Base-by-base conservation (phyloP, 805 yeast species). In the Wickerhamomyces ciferrii region DNA sequence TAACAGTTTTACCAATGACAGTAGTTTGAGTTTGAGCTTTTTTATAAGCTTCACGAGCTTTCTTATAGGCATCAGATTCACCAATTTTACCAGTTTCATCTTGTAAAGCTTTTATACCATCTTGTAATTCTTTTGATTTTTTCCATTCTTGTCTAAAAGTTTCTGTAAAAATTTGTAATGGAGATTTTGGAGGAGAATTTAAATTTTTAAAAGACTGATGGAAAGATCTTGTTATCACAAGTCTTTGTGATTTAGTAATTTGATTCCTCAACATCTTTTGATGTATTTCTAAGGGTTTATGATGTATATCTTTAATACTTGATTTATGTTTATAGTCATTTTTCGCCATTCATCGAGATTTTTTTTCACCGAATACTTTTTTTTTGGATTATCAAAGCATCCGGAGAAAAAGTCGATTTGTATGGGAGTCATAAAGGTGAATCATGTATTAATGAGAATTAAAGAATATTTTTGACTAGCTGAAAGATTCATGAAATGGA, bases 61-160 rank as follows among this genome's bases (percentile, higher is more conserved):
- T 81, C 65, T 84, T 87, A 71, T 87, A 91, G 3, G 98, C 96
- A 45, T 90, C 97, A 43, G 94, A 84, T 56, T 94, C 98, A 29
- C 96, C 88, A 65, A 94, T 77, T 58, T 90, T 81, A 37, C 96
- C 98, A 4, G 97, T 88, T 55, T 95, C 98, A 68, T 91, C 97
- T 63, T 89, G 96, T 46, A 94, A 75, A 15, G 96, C 96, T 67
- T 92, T 94, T 62, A 94, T 89, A 58, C 90, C 89, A 46, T 88
- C 90, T 61, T 91, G 95, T 49, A 94, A 76, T 65, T 94, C 98
- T 60, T 78, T 77, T 43, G 90, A 83, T 65, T 94, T 92, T 63
- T 85, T 83, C 83, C 96, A 91, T 69, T 94, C 99, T 48, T 76
- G 74, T 61, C 78, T 84, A 72, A 94, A 94, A 0, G 98, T 92